Percentiles rank a stretch among this genome's conserved stretches.
These are phyloP conservation scores for Cladosporium halotolerans DNA, from an alignment of 2,329 filamentous ascomycete genomes.

Conservation along the genomic window DNA sequence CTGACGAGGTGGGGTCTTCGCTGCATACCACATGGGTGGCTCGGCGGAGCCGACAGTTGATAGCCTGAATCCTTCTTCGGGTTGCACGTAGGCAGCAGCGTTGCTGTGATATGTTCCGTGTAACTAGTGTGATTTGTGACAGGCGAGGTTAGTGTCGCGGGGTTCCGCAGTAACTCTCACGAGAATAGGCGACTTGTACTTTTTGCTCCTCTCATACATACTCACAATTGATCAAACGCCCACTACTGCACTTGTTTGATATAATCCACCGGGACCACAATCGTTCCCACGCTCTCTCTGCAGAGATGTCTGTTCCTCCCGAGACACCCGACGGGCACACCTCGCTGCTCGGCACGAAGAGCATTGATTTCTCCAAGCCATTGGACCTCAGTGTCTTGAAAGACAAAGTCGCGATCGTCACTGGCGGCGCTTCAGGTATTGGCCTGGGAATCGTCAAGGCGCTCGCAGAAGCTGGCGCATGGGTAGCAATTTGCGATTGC, in stretches of 20 bases:
- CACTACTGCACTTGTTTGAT: not conserved
- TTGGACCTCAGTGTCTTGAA: constrained; percentile 18
- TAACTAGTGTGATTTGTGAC: too few relatives aligned
- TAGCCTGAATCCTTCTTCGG: too few relatives aligned
- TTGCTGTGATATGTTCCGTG: too few relatives aligned
- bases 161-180: too few relatives aligned
- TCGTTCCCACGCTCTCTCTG: not conserved
- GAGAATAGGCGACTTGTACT: too few relatives aligned
- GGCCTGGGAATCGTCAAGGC: constrained; percentile 20
- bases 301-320: not conserved
- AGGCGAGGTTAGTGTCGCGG: too few relatives aligned
- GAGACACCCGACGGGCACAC: not conserved
- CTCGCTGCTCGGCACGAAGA: not conserved
- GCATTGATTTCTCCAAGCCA: constrained; percentile 19
- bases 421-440: constrained; percentile 25
- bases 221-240: not conserved
- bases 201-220: not conserved
- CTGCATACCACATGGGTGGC: too few relatives aligned
- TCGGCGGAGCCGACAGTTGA: too few relatives aligned
- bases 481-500: constrained; percentile 25
- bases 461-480: constrained; percentile 25
- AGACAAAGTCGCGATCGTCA: constrained; percentile 23
- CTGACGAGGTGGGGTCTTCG: too few relatives aligned
- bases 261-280: too few relatives aligned
- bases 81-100: too few relatives aligned